A percentile compares a stretch with the other conserved stretches of the same genome.
These are phyloP conservation scores for Fistulinella prunicolor DNA, from an alignment of 768 basidiomycete genomes.

Conservation along the genomic window DNA sequence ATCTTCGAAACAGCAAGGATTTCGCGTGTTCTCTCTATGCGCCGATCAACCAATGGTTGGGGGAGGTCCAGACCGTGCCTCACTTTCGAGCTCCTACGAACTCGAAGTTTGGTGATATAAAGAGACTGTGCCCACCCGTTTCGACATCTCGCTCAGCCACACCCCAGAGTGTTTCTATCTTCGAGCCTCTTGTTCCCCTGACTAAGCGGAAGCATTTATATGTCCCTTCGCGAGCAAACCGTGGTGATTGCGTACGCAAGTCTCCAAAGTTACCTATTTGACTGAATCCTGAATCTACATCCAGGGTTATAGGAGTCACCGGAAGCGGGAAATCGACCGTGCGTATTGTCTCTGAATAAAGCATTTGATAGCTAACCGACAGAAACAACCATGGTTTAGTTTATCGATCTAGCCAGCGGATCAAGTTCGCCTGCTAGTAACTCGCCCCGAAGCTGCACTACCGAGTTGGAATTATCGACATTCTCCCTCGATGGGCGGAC, in stretches of 20 bases:
- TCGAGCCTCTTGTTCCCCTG: neutral
- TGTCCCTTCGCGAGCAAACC: conserved; percentile 14
- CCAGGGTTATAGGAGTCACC: conserved; percentile 32
- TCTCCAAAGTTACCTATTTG: neutral
- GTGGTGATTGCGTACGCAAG: conserved; percentile 20
- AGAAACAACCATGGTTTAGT: conserved; percentile 2
- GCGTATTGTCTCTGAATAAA: conserved; percentile 1
- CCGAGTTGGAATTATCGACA: conserved; percentile 30
- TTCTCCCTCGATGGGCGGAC: conserved; percentile 42
- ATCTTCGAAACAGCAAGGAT: conserved; percentile 15
- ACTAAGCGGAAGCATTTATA: conserved; percentile 5
- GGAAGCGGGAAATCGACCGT: conserved; percentile 36
- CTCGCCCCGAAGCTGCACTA: conserved; percentile 25
- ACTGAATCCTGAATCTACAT: conserved; percentile 4
- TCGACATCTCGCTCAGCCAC: neutral
- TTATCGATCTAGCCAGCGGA: conserved; percentile 20
- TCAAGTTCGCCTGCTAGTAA: conserved; percentile 20
- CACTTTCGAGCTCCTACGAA: neutral
- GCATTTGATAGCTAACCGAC: conserved; percentile 2
- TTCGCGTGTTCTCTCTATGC: conserved; percentile 15
- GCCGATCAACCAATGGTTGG: neutral
- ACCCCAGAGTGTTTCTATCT: neutral
- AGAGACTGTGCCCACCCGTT: neutral
- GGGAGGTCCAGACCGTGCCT: neutral
- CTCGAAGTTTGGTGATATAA: conserved; percentile 17